Conservation (phyloP, 305 asterid species). For the Solanum chacoense region DNA sequence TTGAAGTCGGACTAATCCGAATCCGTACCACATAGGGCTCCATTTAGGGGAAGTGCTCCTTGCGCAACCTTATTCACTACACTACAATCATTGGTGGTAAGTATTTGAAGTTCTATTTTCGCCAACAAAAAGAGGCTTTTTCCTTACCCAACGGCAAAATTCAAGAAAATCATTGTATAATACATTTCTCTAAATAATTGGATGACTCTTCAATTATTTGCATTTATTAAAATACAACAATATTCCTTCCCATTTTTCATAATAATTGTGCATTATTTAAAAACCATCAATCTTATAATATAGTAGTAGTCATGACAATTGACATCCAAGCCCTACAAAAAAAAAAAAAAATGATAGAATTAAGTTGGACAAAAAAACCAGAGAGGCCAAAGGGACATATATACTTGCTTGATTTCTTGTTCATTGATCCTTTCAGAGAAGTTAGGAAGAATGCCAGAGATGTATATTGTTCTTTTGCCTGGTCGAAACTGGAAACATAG, state of each 20-base stretch:
- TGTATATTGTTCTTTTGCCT: neutral
- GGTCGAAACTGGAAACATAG: neutral
- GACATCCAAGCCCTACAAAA: neutral
- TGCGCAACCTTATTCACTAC: neutral
- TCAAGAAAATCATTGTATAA: neutral
- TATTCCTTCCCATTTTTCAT: neutral
- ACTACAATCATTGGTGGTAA: neutral
- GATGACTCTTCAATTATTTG: neutral
- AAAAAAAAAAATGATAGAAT: neutral
- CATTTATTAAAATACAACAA: neutral
- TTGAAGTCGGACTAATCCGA: no score
- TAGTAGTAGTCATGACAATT: neutral
- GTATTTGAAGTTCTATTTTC: neutral
- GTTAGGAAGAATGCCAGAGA: neutral
- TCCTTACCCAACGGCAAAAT: neutral
- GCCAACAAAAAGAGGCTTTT: neutral
- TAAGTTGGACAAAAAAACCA: neutral
- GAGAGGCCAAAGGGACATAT: neutral
- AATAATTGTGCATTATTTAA: neutral
- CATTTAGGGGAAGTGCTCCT: neutral
- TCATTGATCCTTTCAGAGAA: neutral
- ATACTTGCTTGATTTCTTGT: neutral
- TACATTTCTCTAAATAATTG: neutral
- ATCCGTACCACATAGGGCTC: rapidly evolving
- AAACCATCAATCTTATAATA: neutral